These are phyloP conservation scores for Diaporthe nobilis DNA, from an alignment of 2,329 filamentous ascomycete genomes.

Conservation along the genomic window DNA sequence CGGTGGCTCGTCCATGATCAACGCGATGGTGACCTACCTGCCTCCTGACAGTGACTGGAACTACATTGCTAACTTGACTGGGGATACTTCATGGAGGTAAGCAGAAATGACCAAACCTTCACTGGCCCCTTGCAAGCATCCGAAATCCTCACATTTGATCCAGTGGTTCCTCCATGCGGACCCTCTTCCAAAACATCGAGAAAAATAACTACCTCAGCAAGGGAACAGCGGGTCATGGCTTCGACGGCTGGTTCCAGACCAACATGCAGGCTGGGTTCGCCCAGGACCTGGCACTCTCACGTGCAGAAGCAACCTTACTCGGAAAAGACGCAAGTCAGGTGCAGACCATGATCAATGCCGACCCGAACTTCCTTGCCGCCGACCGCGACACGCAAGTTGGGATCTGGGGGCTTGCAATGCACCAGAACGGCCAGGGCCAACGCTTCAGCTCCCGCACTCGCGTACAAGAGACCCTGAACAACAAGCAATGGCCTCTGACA, in stretches of 20 bases:
- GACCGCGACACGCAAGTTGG: slow-evolving; percentile 42
- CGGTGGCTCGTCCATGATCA: slow-evolving; percentile 51
- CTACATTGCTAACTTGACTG: slow-evolving; percentile 47
- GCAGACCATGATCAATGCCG: slow-evolving; percentile 43
- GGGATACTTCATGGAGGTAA: slow-evolving; percentile 48
- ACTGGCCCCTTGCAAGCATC: not conserved
- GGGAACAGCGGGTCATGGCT: slow-evolving; percentile 45
- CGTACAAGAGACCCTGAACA: slow-evolving; percentile 35
- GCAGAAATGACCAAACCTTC: not conserved
- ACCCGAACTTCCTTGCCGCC: slow-evolving; percentile 37
- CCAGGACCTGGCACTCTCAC: slow-evolving; percentile 42
- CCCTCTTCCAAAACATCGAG: slow-evolving; percentile 46
- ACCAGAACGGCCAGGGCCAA: slow-evolving; percentile 43
- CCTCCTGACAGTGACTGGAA: slow-evolving; percentile 49
- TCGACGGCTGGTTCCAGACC: slow-evolving; percentile 48
- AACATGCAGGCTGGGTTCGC: slow-evolving; percentile 44
- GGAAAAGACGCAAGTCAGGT: slow-evolving; percentile 3
- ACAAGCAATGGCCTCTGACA: not conserved
- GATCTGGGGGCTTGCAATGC: slow-evolving; percentile 43
- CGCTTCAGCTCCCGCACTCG: slow-evolving; percentile 45
- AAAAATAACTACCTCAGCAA: slow-evolving; percentile 47
- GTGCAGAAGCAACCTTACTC: slow-evolving; percentile 39
- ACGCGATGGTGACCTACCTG: slow-evolving; percentile 49
- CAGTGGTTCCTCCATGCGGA: slow-evolving; percentile 47
- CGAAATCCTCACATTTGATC: not conserved